Conservation (phyloP, 306 rosid genomes). For the Ziziphus jujuba region DNA sequence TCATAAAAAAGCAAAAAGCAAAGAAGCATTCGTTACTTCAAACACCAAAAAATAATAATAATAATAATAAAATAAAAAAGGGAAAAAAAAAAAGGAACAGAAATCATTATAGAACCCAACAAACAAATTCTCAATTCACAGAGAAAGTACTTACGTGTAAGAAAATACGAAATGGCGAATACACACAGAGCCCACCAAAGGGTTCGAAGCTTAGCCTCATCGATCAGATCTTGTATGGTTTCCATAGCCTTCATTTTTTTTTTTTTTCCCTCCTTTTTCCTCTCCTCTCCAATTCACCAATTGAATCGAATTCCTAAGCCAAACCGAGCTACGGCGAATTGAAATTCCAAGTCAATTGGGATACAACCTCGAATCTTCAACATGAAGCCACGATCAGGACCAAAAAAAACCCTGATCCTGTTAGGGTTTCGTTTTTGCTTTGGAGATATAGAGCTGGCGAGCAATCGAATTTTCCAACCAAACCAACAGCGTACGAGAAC, state of each 20-base stretch:
- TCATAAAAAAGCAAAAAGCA: not conserved
- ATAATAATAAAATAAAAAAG: not conserved
- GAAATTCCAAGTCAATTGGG: not conserved
- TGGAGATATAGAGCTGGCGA: not conserved
- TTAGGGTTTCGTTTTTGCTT: not conserved
- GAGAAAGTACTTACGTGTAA: slow-evolving; percentile 55
- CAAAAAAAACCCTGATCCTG: not conserved
- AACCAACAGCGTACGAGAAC: not conserved
- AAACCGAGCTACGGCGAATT: not conserved
- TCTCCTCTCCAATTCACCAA: slow-evolving; percentile 7
- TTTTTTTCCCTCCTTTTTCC: not conserved
- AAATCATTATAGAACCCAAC: not conserved
- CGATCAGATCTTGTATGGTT: slow-evolving; percentile 73
- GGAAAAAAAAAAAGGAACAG: not conserved
- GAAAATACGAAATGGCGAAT: slow-evolving; percentile 72
- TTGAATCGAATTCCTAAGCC: slow-evolving; percentile 7
- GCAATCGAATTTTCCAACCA: not conserved
- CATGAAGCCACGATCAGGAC: slow-evolving; percentile 20
- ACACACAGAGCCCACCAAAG: slow-evolving; percentile 91
- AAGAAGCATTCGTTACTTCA: not conserved
- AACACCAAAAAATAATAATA: not conserved
- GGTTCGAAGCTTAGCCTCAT: slow-evolving; percentile 74
- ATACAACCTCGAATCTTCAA: slow-evolving; percentile 4
- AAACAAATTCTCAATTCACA: not conserved
- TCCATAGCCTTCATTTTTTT: slow-evolving; percentile 58